These are phyloP conservation scores for Boletus sp. DNA, from an alignment of 768 basidiomycete species.

Conservation along the genomic window DNA sequence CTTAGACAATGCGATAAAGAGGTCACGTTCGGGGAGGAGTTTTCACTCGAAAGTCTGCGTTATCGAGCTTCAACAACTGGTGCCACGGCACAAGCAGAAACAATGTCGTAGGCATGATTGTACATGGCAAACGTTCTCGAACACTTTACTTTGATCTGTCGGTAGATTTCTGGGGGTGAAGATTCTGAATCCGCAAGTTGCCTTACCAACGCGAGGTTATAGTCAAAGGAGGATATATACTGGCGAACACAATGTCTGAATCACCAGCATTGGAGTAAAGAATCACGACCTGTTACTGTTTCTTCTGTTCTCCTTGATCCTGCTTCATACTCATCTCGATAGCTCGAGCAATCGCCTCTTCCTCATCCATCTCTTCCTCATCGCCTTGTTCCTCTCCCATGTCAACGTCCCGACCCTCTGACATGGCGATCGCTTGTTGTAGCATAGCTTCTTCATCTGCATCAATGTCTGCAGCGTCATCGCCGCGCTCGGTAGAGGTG, in stretches of 20 bases:
- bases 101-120: neutral
- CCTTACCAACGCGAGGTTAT: neutral
- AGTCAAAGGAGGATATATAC: slow-evolving; percentile 3
- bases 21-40: neutral
- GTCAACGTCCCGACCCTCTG: slow-evolving; percentile 53
- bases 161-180: neutral
- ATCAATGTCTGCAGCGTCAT: slow-evolving; percentile 45
- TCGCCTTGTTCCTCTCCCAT: slow-evolving; percentile 48
- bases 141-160: neutral
- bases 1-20: slow-evolving; percentile 19
- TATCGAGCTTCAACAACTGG: neutral
- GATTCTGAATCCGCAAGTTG: neutral
- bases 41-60: slow-evolving; percentile 8
- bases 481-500: slow-evolving; percentile 20
- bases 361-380: slow-evolving; percentile 76
- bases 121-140: neutral
- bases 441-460: slow-evolving; percentile 79
- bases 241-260: neutral
- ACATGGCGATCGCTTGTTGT: slow-evolving; percentile 73
- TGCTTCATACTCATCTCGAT: slow-evolving; percentile 92
- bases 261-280: neutral
- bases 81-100: neutral
- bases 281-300: slow-evolving; percentile 18
- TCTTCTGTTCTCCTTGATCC: slow-evolving; percentile 45
- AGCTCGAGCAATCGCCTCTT: slow-evolving; percentile 85